Base-by-base conservation (phyloP, 176 grass and related monocot species). In the Ensete ventricosum region DNA sequence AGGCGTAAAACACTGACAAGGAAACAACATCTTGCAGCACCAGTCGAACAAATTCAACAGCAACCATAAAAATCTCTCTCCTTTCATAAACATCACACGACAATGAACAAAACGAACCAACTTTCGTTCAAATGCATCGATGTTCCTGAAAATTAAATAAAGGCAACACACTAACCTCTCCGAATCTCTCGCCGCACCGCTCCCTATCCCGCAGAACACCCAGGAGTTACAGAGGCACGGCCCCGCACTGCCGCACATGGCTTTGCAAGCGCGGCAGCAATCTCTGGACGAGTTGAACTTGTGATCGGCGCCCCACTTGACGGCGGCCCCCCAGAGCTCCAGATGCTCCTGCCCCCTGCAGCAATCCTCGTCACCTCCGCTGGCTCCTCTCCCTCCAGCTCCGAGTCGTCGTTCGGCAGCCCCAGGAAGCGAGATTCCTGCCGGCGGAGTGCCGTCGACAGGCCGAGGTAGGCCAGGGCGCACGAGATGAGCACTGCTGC, bases 151-250 rank as follows among this genome's bases (percentile, higher is more conserved):
- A 54, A 64, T 49, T 6, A 51, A 34, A 51, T 14, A 69, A 50
- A 55, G 29, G 51, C 49, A 74, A 22, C 25, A 62, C 19, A 73
- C 76, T 6, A 50, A 96, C 89, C 92, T 96, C 93, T 9, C 93
- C 85, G 71, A 92, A 74, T 81, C 68, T 88, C 27, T 83, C 79
- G 55, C 74, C 76, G 81, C 93, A 96, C 50, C 66, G 84, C 74
- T 68, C 55, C 70, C 81, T 70, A 83, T 92, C 83, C 89, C 87
- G 64, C 93, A 96, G 78, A 92, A 96, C 64, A 96, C 93, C 93
- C 93, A 96, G 2, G 93, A 86, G 80, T 96, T 64, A 81, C 93
- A 96, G 63, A 64, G 79, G 81, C 87, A 89, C 73, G 58, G 77
- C 53, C 80, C 54, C 52, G 74, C 82, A 58, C 72, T 75, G n/a